Evolutionary conservation across 2,329 filamentous ascomycete genomes (phyloP).

Genomic region (Diaporthe vexans): DNA sequence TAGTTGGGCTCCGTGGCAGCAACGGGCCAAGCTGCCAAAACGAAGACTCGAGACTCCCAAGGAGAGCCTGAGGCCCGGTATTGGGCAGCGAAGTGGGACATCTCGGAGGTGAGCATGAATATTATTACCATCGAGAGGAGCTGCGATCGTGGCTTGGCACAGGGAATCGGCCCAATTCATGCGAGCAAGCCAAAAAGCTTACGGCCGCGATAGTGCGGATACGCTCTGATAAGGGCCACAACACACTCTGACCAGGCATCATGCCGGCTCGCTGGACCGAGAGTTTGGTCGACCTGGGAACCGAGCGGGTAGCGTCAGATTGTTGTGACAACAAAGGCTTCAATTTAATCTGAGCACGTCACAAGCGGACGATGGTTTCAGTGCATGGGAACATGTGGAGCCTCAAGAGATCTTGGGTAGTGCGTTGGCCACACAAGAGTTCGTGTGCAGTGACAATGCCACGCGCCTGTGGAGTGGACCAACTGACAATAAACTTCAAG

Average conservation of each 20-base stretch:
- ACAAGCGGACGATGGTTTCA: not conserved
- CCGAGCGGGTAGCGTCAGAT: slow-evolving; percentile 16
- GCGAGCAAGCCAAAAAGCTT: not conserved
- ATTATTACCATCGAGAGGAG: slow-evolving; percentile 12
- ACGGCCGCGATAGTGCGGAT: not conserved
- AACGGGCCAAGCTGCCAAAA: not conserved
- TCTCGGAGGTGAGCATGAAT: slow-evolving; percentile 32
- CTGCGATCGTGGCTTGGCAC: slow-evolving; percentile 22
- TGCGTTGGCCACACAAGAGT: not conserved
- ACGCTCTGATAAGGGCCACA: slow-evolving; percentile 17
- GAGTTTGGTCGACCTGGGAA: slow-evolving; percentile 34
- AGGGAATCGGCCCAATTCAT: slow-evolving; percentile 29
- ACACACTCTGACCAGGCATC: slow-evolving; percentile 16
- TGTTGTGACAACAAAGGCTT: slow-evolving; percentile 22
- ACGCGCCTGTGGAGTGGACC: not conserved
- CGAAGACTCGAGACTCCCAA: not conserved
- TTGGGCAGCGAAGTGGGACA: slow-evolving; percentile 32
- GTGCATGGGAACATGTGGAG: not conserved
- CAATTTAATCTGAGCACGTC: not conserved
- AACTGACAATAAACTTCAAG: not conserved
- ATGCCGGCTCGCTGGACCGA: slow-evolving; percentile 10
- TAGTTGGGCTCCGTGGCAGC: slow-evolving; percentile 10
- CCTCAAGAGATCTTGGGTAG: not conserved
- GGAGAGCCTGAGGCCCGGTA: slow-evolving; percentile 14
- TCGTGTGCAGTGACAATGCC: not conserved